phyloP scores from a whole-genome alignment of 768 basidiomycete species.

The Boletus subcaerulescens region DNA sequence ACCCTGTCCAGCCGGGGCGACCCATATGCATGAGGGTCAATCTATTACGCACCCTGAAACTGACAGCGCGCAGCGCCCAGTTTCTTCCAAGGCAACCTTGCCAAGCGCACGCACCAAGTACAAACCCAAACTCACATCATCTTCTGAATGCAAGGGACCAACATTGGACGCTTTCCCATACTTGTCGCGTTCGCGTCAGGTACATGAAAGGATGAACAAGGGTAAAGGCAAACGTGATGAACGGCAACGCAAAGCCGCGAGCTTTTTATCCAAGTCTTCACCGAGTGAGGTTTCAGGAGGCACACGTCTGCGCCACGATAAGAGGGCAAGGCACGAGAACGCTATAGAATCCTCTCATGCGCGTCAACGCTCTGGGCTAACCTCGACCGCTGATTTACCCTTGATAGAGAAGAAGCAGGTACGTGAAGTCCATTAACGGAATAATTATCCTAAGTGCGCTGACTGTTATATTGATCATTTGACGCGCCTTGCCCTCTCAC shows the following conservation, averaged over 20 bases:
- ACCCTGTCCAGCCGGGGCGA: not conserved
- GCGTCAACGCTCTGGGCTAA: slow-evolving; percentile 13
- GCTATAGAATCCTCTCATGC: not conserved
- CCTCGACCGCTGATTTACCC: slow-evolving; percentile 23
- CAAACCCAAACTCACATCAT: slow-evolving; percentile 15
- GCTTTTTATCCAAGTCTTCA: not conserved
- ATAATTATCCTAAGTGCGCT: slow-evolving; percentile 24
- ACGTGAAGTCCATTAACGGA: slow-evolving; percentile 26
- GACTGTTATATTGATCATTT: slow-evolving; percentile 13
- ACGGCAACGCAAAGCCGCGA: slow-evolving; percentile 3
- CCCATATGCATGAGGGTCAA: slow-evolving; percentile 9
- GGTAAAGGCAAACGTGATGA: slow-evolving; percentile 11
- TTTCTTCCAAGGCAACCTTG: slow-evolving; percentile 9
- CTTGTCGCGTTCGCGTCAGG: slow-evolving; percentile 12
- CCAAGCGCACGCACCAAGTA: slow-evolving; percentile 32
- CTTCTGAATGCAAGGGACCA: slow-evolving; percentile 16
- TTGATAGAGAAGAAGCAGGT: slow-evolving; percentile 31
- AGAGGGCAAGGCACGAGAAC: not conserved
- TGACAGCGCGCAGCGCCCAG: not conserved
- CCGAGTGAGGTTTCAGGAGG: slow-evolving; percentile 4
- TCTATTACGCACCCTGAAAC: slow-evolving; percentile 1
- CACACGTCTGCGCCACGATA: not conserved
- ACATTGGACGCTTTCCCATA: slow-evolving; percentile 19
- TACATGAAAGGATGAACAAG: slow-evolving; percentile 5
- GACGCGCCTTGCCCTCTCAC: slow-evolving; percentile 1